These are phyloP conservation scores for Botrytis sinoallii DNA, from an alignment of 2,329 filamentous ascomycete genomes.

Conservation along the genomic window DNA sequence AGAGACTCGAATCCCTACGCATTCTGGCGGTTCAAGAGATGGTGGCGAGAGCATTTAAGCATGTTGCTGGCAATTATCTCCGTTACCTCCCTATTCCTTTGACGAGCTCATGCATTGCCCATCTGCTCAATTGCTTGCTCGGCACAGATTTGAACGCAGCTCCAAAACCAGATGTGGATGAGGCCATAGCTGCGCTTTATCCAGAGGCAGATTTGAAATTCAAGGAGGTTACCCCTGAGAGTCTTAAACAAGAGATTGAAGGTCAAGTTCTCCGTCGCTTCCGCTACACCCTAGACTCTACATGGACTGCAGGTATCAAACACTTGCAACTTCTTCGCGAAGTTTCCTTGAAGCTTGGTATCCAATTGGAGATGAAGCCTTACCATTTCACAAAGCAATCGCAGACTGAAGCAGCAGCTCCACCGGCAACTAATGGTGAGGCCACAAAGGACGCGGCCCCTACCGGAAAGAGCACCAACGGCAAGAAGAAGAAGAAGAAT, in stretches of 20 bases:
- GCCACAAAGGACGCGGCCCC: conserved; percentile 44
- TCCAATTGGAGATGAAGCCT: conserved; percentile 79
- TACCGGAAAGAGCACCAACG: conserved; percentile 34
- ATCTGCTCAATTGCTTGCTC: conserved; percentile 90
- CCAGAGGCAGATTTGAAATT: conserved; percentile 79
- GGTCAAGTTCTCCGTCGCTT: conserved; percentile 71
- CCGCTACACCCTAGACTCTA: conserved; percentile 66
- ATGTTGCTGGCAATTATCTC: conserved; percentile 76
- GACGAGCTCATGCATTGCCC: conserved; percentile 73
- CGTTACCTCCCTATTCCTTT: conserved; percentile 76
- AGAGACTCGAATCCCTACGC: conserved; percentile 72
- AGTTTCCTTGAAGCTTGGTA: conserved; percentile 80
- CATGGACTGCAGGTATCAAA: conserved; percentile 67
- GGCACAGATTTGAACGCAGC: conserved; percentile 73
- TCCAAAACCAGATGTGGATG: conserved; percentile 74
- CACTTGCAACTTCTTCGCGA: conserved; percentile 86
- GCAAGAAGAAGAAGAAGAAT: conserved; percentile 57
- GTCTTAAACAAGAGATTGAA: conserved; percentile 65
- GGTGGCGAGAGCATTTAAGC: conserved; percentile 94
- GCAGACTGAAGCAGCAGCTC: conserved; percentile 37
- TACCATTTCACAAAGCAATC: conserved; percentile 61
- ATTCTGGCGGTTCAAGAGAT: conserved; percentile 85
- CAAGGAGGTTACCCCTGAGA: conserved; percentile 71
- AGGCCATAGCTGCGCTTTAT: conserved; percentile 71
- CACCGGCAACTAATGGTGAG: conserved; percentile 38